Base-by-base conservation (phyloP, 2,329 filamentous ascomycete genomes). In the Tolypocladium album region DNA sequence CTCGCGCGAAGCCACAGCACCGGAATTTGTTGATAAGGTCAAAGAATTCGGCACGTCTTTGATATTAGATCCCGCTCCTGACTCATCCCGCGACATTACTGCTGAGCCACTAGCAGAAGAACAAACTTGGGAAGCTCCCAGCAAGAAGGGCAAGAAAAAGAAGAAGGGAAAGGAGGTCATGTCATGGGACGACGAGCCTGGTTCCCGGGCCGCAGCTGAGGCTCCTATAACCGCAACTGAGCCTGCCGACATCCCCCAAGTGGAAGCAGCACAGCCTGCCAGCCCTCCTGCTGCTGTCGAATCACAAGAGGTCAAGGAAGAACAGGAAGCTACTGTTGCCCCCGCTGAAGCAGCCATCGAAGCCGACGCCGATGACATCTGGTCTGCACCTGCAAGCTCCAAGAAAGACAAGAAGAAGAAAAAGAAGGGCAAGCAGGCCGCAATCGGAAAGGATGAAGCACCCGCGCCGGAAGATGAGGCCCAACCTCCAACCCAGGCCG, bases 121-220 rank as follows among this genome's bases (percentile, higher is more conserved):
- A 24, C 58, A 61, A 3, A 9, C 36, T 3, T 43, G 45, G 24
- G 55, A 57, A n/a, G 12, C 43, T 8, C 17, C 55, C 13, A 56
- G 58, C 43, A 64, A 65, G 61, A 65, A 64, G 63, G 55, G 45
- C 50, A 65, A 62, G 62, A 64, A 59, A 52, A 68, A 59, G 50
- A 65, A 61, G 42, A 61, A 59, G 47, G 63, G 55, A 45, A 63
- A 57, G 40, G 39, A 55, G 20, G 39, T 38, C 12, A 20, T 45
- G 15, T 9, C 40, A 42, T 40, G 15, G 43, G 55, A 39, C n/a
- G 43, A 50, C 13, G 38, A 7, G 11, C 42, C 56, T 38, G 20
- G 15, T 40, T 8, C 40, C 9, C 15, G 45, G 2, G 47, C 9
- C 20, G 40, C 27, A 45, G 1, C 42, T 24, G 27, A 36, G 17